Evolutionary conservation across 257 asterid genomes (phyloP).

Genomic region (Apocynum venetum): DNA sequence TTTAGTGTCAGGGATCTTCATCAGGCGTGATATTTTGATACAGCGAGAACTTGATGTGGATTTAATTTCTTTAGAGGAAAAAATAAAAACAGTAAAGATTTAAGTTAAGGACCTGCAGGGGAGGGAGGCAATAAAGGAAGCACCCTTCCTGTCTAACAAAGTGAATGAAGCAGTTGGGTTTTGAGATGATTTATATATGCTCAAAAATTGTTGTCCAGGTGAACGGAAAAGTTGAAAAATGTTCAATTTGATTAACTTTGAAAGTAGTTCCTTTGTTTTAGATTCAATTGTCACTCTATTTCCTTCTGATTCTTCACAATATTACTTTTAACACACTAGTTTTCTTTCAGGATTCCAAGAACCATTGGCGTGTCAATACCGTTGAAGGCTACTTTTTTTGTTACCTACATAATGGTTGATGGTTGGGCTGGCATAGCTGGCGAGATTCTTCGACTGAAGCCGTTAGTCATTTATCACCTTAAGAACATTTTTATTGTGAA

Average conservation of each 20-base stretch:
- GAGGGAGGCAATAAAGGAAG: no score
- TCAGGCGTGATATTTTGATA: not conserved
- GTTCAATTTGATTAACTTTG: not conserved
- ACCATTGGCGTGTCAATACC: conserved; percentile 96
- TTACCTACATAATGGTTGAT: conserved; percentile 89
- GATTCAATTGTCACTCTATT: not conserved
- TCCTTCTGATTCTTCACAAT: not conserved
- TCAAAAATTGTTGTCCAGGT: not conserved
- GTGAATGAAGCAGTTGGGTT: no score
- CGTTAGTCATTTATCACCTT: conserved; percentile 71
- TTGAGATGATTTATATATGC: not conserved
- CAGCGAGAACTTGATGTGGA: not conserved
- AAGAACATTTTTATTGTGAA: conserved; percentile 84
- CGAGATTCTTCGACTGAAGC: conserved; percentile 80
- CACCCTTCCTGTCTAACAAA: not conserved
- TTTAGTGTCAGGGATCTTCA: not conserved
- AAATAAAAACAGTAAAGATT: no score
- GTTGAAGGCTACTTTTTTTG: conserved; percentile 96
- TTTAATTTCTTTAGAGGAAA: no score
- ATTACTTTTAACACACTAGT: conserved; percentile 1
- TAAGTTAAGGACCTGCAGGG: no score
- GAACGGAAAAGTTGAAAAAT: not conserved
- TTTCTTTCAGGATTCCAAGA: conserved; percentile 77
- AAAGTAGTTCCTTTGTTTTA: not conserved
- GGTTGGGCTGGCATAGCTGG: conserved; percentile 97